Percentiles rank a stretch among this genome's conserved stretches.
These are phyloP conservation scores for Plasmodium cynomolgi DNA, from an alignment of 169 alveolate species.

Conservation along the genomic window DNA sequence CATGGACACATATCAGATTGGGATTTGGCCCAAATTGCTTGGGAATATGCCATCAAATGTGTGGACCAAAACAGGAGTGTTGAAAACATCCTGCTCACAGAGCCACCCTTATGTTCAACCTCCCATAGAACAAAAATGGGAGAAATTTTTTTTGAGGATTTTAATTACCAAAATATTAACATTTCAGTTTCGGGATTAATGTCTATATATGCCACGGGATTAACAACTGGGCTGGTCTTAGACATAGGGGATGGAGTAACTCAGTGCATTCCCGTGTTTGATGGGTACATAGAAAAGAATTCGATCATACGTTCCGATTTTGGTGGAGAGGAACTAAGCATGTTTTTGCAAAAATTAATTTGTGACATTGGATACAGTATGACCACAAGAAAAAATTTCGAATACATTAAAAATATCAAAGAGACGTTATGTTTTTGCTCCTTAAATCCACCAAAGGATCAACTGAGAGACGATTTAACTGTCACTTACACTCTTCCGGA, in stretches of 20 bases:
- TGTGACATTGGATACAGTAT: conserved; percentile 85
- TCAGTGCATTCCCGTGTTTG: conserved; percentile 91
- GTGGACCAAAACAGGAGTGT: conserved; percentile 26
- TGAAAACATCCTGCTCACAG: conserved; percentile 77
- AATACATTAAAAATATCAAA: conserved; percentile 83
- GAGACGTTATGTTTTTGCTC: conserved; percentile 89
- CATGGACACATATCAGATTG: conserved; percentile 76
- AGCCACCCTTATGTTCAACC: conserved; percentile 81
- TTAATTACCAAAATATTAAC: conserved; percentile 85
- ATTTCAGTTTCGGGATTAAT: conserved; percentile 89
- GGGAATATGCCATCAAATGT: conserved; percentile 62
- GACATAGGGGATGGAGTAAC: conserved; percentile 92
- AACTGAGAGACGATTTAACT: conserved; percentile 78
- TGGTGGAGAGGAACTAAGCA: conserved; percentile 90
- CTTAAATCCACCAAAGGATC: conserved; percentile 85
- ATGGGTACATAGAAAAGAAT: conserved; percentile 89
- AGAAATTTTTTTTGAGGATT: conserved; percentile 88
- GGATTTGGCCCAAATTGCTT: conserved; percentile 34
- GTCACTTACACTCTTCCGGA: conserved; percentile 87
- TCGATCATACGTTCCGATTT: conserved; percentile 86
- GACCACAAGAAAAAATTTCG: conserved; percentile 86
- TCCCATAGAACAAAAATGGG: conserved; percentile 83
- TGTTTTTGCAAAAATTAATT: conserved; percentile 86
- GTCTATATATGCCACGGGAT: conserved; percentile 90
- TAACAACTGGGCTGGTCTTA: conserved; percentile 89